Evolutionary conservation across 192 early-diverging fungal species (phyloP).

Genomic region (Obelidium mucronatum): DNA sequence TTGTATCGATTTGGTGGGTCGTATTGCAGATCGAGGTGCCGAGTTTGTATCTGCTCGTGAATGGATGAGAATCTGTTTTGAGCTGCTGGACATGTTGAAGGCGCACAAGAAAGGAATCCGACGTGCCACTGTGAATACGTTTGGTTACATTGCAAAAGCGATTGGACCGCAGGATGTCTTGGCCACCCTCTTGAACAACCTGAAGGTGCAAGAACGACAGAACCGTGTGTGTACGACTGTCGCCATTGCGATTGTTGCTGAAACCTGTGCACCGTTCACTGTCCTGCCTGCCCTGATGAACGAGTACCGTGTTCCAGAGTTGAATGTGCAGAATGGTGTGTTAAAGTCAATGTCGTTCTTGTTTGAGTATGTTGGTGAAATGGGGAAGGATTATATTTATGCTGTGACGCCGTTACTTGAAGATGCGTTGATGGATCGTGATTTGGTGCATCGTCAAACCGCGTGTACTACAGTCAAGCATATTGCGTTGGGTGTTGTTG

Average conservation of each 20-base stretch:
- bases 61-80: slow-evolving; percentile 99
- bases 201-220: slow-evolving; percentile 99
- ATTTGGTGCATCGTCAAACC: slow-evolving; percentile 97
- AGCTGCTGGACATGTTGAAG: slow-evolving; percentile 95
- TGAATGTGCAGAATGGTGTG: slow-evolving; percentile 99
- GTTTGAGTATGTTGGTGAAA: slow-evolving; percentile 99
- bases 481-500: slow-evolving; percentile 92
- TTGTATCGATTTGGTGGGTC: slow-evolving; percentile 91
- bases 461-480: slow-evolving; percentile 96
- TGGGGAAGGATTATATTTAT: slow-evolving; percentile 98
- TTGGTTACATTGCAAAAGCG: slow-evolving; percentile 99
- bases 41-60: slow-evolving; percentile 95
- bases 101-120: slow-evolving; percentile 96
- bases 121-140: slow-evolving; percentile 96
- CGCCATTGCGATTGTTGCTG: slow-evolving; percentile 97
- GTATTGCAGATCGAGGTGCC: slow-evolving; percentile 97
- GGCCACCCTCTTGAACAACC: slow-evolving; percentile 96
- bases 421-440: slow-evolving; percentile 97
- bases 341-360: slow-evolving; percentile 94
- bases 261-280: slow-evolving; percentile 88
- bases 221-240: slow-evolving; percentile 99
- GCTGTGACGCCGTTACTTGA: slow-evolving; percentile 95
- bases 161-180: slow-evolving; percentile 99
- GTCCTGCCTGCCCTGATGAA: slow-evolving; percentile 98
- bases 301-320: slow-evolving; percentile 98